Evolutionary conservation across 208 protist genomes (phyloP).

Genomic region (Trichomonas gallinae): DNA sequence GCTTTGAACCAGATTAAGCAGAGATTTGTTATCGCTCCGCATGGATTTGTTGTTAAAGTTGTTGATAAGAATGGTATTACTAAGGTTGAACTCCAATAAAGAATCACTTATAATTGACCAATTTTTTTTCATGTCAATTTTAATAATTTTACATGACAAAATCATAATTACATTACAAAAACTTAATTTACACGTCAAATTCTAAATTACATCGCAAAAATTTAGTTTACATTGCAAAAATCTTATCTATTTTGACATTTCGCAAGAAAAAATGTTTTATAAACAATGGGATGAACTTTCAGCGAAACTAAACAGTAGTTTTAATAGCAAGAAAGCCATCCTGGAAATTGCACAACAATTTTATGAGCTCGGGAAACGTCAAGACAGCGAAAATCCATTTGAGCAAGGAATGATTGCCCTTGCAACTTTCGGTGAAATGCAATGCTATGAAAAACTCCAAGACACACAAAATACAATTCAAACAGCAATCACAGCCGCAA

Average conservation of each 20-base stretch:
- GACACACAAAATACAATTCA: background rate
- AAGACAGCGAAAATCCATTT: background rate
- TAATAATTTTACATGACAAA: too few relatives aligned
- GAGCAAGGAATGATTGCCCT: background rate
- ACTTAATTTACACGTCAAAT: too few relatives aligned
- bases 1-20: constrained; percentile 2
- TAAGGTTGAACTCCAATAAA: background rate
- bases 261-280: constrained; percentile 3
- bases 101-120: too few relatives aligned
- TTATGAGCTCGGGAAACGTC: background rate
- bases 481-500: background rate
- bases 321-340: background rate
- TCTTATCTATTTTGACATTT: too few relatives aligned
- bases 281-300: background rate
- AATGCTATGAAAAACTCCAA: background rate
- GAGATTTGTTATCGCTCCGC: background rate
- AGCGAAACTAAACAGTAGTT: background rate
- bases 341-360: background rate
- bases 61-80: background rate
- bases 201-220: too few relatives aligned
- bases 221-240: too few relatives aligned
- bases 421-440: background rate
- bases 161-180: too few relatives aligned
- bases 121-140: too few relatives aligned
- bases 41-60: background rate